A percentile compares a stretch with the other conserved stretches of the same genome.
Evolutionary conservation across 2,329 filamentous ascomycete species (phyloP).

Genomic region (Cladosporium sp.): DNA sequence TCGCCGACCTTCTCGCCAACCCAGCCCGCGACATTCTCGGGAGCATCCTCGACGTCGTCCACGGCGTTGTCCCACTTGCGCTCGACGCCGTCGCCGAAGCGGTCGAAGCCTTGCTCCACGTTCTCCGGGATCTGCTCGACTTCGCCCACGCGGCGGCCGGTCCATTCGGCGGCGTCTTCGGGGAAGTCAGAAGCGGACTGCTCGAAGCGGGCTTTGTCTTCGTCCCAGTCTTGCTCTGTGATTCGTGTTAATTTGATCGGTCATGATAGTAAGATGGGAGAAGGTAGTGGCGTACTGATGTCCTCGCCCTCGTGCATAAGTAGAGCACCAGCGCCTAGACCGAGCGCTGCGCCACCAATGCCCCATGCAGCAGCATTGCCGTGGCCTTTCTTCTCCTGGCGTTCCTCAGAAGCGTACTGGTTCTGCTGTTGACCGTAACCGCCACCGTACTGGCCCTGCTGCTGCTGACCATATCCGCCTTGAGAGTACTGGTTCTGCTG

Average conservation of each 20-base stretch:
- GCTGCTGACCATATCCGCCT: not conserved
- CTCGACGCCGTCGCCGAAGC: conserved; percentile 39
- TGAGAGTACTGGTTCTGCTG: conserved; percentile 8
- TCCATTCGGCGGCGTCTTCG: conserved; percentile 43
- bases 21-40: conserved; percentile 41
- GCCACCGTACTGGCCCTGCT: not conserved
- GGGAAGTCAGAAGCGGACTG: conserved; percentile 45
- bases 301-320: conserved; percentile 50
- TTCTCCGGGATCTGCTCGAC: conserved; percentile 43
- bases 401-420: not conserved
- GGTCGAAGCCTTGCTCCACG: conserved; percentile 38
- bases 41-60: conserved; percentile 41
- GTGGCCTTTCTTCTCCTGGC: conserved; percentile 33
- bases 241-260: not conserved
- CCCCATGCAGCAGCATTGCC: conserved; percentile 40
- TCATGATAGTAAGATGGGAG: not conserved
- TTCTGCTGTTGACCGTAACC: conserved; percentile 6
- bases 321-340: conserved; percentile 47
- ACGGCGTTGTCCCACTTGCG: conserved; percentile 36
- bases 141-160: conserved; percentile 36
- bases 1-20: conserved; percentile 46
- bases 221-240: conserved; percentile 25
- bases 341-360: conserved; percentile 45
- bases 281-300: conserved; percentile 36
- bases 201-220: conserved; percentile 25